A percentile compares a stretch with the other conserved stretches of the same genome.
Evolutionary conservation across 73 alveolate genomes (phyloP).

Genomic region (Uronychia binucleata): DNA sequence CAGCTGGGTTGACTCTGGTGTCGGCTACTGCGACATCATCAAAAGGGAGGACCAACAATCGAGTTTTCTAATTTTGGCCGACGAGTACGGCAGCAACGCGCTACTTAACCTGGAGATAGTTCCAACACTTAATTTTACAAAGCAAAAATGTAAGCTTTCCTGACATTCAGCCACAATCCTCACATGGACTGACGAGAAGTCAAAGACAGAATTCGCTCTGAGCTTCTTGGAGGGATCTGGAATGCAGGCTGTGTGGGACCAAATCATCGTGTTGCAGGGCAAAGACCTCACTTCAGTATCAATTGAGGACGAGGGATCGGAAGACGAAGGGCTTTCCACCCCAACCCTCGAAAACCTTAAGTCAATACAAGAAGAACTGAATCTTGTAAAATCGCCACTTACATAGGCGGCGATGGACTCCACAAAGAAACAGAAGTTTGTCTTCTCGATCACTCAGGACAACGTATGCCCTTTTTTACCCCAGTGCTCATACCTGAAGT

Average conservation of each 20-base stretch:
- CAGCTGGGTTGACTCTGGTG: slow-evolving; percentile 73
- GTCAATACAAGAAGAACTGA: slow-evolving; percentile 37
- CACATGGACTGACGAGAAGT: slow-evolving; percentile 65
- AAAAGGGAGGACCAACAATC: too few species aligned
- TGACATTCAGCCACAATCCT: slow-evolving; percentile 59
- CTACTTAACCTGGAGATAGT: slow-evolving; percentile 30
- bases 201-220: slow-evolving; percentile 39
- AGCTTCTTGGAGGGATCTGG: slow-evolving; percentile 51
- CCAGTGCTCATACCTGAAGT: slow-evolving; percentile 19
- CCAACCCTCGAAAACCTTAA: slow-evolving; percentile 39
- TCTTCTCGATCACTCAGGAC: slow-evolving; percentile 10
- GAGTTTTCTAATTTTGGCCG: slow-evolving; percentile 18
- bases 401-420: slow-evolving; percentile 2
- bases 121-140: background rate
- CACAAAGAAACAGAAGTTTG: slow-evolving; percentile 22
- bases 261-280: slow-evolving; percentile 48
- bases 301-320: slow-evolving; percentile 25
- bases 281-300: slow-evolving; percentile 45
- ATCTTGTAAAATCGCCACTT: too few species aligned
- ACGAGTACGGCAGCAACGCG: slow-evolving; percentile 24
- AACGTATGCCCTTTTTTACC: too few species aligned
- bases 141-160: slow-evolving; percentile 16
- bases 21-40: slow-evolving; percentile 34
- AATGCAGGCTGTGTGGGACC: slow-evolving; percentile 57
- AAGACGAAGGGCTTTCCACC: slow-evolving; percentile 37